Evolutionary conservation across 805 yeast genomes (phyloP).

Genomic region (Candida manassasensis): DNA sequence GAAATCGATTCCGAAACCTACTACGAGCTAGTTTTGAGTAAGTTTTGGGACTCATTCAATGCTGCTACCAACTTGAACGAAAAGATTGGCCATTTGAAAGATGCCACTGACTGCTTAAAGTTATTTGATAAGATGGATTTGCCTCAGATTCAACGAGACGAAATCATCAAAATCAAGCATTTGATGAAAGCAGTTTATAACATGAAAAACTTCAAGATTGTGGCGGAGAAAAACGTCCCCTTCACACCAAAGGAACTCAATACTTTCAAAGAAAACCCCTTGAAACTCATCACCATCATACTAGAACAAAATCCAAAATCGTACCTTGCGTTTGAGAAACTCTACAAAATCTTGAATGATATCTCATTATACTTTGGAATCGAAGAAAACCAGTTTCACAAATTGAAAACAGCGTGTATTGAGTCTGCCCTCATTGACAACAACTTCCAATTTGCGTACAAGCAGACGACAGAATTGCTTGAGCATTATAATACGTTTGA

Average conservation of each 20-base stretch:
- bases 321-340: conserved; percentile 40
- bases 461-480: conserved; percentile 35
- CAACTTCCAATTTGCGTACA: conserved; percentile 58
- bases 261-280: conserved; percentile 19
- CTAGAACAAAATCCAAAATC: conserved; percentile 53
- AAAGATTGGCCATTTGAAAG: conserved; percentile 23
- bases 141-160: conserved; percentile 3
- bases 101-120: conserved; percentile 21
- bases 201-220: conserved; percentile 33
- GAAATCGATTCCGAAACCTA: conserved; percentile 10
- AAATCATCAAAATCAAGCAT: conserved; percentile 24
- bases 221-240: conserved; percentile 26
- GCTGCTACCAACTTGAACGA: conserved; percentile 30
- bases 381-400: conserved; percentile 16
- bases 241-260: conserved; percentile 36
- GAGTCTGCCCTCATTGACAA: conserved; percentile 61
- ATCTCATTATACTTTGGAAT: conserved; percentile 37
- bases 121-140: conserved; percentile 18
- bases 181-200: conserved; percentile 31
- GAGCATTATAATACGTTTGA: conserved; percentile 16
- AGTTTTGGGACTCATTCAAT: conserved; percentile 33
- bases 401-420: conserved; percentile 48
- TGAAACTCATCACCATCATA: conserved; percentile 35
- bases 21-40: conserved; percentile 16
- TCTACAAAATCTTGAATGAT: conserved; percentile 38